Evolutionary conservation across 2,329 filamentous ascomycete species (phyloP), one percentile per base, ranked within the genome.

Genomic region (Xylariaceae sp.): DNA sequence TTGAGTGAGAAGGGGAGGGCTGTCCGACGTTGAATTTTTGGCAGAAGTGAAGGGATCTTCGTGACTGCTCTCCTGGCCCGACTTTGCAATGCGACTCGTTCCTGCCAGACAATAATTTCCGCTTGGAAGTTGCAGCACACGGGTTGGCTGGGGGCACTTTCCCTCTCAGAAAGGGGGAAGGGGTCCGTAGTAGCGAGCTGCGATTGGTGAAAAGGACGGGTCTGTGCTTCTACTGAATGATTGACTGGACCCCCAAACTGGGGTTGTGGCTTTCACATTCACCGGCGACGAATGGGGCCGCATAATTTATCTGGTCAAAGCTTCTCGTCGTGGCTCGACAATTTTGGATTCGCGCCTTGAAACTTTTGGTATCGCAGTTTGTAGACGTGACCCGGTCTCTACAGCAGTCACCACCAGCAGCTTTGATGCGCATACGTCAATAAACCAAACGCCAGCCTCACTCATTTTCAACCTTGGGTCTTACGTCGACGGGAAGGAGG

Each of bases 61-160:
- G 52, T 52, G 56, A 50, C 47, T 49, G 51, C 44, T 46, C 52
- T 48, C 50, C 47, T 62, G 61, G 60, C 63, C 61, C 62, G 19
- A 24, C 19, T 30, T 28, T 38, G 30, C 29, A 34, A 17, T 34
- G 37, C 26, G 43, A 40, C 39, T 34, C 42, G 52, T 53, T 52
- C 50, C 51, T 64, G 63, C 61, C 62, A 68, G 65, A 64, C 59
- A 66, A 69, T 67, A 74, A 73, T 73, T 74, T 73, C 69, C 63
- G 55, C 65, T 36, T 38, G 46, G 48, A 54, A 55, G 48, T 50
- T 55, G 48, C 51, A 59, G 44, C 37, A 39, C 24, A 31, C 18
- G 42, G 44, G 12, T 39, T 41, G 37, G 36, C 36, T 39, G 31
- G 38, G 51, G 46, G 39, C 37, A 39, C 31, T 36, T 34, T 45